These are phyloP conservation scores for Linnemannia exigua DNA, from an alignment of 192 early-diverging fungal genomes.

Conservation along the genomic window DNA sequence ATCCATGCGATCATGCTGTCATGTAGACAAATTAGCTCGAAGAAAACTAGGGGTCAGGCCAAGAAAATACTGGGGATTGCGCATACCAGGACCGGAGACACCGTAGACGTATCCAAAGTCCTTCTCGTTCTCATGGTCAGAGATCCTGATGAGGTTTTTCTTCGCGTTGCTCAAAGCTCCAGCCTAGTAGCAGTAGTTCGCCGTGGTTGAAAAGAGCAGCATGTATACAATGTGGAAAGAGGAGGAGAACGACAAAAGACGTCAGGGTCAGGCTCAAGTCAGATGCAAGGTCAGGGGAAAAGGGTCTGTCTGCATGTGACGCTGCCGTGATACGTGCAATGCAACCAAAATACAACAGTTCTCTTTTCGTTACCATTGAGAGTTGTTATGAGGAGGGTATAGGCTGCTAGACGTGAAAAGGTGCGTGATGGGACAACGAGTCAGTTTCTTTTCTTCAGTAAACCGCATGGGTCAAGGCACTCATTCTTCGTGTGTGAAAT, in stretches of 20 bases:
- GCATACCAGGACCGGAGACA: constrained; percentile 96
- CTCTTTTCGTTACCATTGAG: background rate
- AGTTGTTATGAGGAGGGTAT: background rate
- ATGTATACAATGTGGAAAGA: background rate
- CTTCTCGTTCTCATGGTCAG: constrained; percentile 88
- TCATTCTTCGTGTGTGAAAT: background rate
- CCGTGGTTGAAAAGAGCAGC: background rate
- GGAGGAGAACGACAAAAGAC: background rate
- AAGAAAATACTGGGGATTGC: background rate
- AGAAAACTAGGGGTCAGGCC: background rate
- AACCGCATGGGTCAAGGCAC: background rate
- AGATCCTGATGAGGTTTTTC: constrained; percentile 84
- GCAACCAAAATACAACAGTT: background rate
- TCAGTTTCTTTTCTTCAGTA: background rate
- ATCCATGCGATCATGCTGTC: background rate
- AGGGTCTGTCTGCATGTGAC: constrained; percentile 10
- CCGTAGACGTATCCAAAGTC: constrained; percentile 94
- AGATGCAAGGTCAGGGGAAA: constrained; percentile 30
- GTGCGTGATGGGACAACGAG: background rate
- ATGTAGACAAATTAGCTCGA: background rate
- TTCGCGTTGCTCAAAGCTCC: constrained; percentile 93
- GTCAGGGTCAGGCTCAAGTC: constrained; percentile 20
- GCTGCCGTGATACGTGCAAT: constrained; percentile 4
- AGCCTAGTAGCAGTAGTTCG: constrained; percentile 67
- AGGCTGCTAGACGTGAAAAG: background rate